phyloP scores from a whole-genome alignment of 2,329 filamentous ascomycete genomes.

The Aspergillus quadricinctus region DNA sequence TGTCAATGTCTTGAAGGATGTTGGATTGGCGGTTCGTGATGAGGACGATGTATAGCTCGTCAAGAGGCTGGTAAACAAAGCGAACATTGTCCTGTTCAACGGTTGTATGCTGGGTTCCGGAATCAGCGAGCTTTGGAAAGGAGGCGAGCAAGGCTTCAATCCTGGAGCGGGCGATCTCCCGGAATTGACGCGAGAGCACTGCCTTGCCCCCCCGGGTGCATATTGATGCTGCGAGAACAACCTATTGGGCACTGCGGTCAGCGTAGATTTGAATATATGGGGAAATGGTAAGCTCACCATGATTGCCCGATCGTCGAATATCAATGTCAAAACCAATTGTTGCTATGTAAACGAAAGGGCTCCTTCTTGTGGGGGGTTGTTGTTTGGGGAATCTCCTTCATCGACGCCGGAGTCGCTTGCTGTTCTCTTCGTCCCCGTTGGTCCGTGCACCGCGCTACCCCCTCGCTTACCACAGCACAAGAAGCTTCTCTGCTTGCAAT shows the following conservation, averaged over 20 bases:
- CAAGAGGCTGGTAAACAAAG: constrained; percentile 97
- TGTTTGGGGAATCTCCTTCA: constrained; percentile 5
- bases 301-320: background rate
- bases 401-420: constrained; percentile 30
- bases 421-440: constrained; percentile 36
- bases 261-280: constrained; percentile 1
- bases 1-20: constrained; percentile 98
- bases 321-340: background rate
- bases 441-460: constrained; percentile 31
- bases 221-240: constrained; percentile 97
- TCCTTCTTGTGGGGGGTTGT: constrained; percentile 11
- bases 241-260: constrained; percentile 51
- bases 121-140: constrained; percentile 95
- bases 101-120: constrained; percentile 93
- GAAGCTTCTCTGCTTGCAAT: constrained; percentile 12
- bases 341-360: background rate
- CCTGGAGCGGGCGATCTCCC: constrained; percentile 93
- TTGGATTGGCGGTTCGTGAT: constrained; percentile 99
- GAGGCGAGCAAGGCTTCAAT: constrained; percentile 95
- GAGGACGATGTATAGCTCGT: constrained; percentile 99
- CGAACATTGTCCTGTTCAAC: constrained; percentile 99
- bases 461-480: constrained; percentile 36
- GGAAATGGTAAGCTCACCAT: constrained; percentile 24
- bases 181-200: constrained; percentile 95
- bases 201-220: constrained; percentile 98